Evolutionary conservation across 805 yeast species (phyloP).

Genomic region (Limtongia smithiae): DNA sequence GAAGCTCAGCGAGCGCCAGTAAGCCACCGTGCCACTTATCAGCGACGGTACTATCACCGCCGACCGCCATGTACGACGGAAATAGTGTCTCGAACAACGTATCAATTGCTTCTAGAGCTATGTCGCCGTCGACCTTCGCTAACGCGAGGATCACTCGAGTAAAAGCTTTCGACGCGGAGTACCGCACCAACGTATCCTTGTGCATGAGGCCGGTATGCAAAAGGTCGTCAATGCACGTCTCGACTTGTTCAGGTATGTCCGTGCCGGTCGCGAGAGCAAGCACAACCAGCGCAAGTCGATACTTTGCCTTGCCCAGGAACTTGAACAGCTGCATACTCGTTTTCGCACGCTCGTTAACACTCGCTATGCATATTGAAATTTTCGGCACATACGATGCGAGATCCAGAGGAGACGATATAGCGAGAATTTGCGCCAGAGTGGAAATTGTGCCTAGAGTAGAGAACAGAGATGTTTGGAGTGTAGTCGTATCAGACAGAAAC

Average conservation of each 20-base stretch:
- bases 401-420: slow-evolving; percentile 6
- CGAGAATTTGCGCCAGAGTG: slow-evolving; percentile 10
- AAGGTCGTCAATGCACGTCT: slow-evolving; percentile 49
- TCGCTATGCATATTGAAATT: neutral
- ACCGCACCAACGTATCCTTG: slow-evolving; percentile 56
- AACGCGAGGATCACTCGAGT: slow-evolving; percentile 13
- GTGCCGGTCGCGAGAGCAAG: slow-evolving; percentile 23
- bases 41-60: slow-evolving; percentile 39
- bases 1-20: slow-evolving; percentile 53
- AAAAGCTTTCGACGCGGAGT: slow-evolving; percentile 59
- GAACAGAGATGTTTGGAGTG: neutral
- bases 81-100: slow-evolving; percentile 7
- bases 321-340: slow-evolving; percentile 12
- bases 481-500: slow-evolving; percentile 27
- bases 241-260: slow-evolving; percentile 43
- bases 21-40: slow-evolving; percentile 56
- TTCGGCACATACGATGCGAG: slow-evolving; percentile 4
- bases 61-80: slow-evolving; percentile 1
- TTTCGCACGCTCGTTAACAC: neutral
- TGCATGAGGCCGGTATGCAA: slow-evolving; percentile 43
- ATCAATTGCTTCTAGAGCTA: slow-evolving; percentile 14
- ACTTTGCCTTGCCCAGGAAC: slow-evolving; percentile 16
- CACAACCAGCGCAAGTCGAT: slow-evolving; percentile 21
- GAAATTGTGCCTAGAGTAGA: slow-evolving; percentile 11
- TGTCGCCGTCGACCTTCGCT: slow-evolving; percentile 2